Conservation (phyloP, 2,329 filamentous ascomycete species). For the Apiospora malaysiana region DNA sequence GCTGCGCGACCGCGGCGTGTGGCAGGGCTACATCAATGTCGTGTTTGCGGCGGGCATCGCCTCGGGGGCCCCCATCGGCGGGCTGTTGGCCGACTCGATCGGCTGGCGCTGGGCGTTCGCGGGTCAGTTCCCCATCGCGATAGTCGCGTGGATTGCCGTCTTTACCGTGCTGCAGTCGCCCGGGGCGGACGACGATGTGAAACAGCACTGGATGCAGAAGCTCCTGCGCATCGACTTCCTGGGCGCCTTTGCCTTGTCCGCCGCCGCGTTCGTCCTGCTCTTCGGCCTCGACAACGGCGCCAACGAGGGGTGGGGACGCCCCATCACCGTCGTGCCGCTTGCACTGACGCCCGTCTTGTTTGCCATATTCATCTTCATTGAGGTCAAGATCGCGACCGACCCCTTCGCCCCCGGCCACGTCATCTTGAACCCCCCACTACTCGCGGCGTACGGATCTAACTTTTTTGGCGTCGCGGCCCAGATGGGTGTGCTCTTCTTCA, state of each 20-base stretch:
- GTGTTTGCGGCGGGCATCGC: slow-evolving; percentile 72
- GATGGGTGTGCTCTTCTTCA: slow-evolving; percentile 68
- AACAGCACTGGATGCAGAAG: slow-evolving; percentile 66
- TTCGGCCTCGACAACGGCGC: slow-evolving; percentile 75
- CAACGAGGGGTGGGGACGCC: slow-evolving; percentile 71
- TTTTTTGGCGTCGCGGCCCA: slow-evolving; percentile 71
- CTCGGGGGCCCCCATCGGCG: slow-evolving; percentile 72
- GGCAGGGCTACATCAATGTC: slow-evolving; percentile 70
- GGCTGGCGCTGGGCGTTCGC: slow-evolving; percentile 82
- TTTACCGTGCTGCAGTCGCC: slow-evolving; percentile 68
- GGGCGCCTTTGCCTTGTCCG: slow-evolving; percentile 69
- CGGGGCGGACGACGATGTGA: slow-evolving; percentile 51
- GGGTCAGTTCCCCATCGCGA: slow-evolving; percentile 71
- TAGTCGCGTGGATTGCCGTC: slow-evolving; percentile 69
- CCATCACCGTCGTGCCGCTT: slow-evolving; percentile 56
- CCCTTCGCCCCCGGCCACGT: slow-evolving; percentile 79
- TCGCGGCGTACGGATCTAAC: slow-evolving; percentile 73
- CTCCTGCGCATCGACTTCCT: slow-evolving; percentile 74
- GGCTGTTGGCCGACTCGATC: slow-evolving; percentile 72
- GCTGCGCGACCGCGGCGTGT: slow-evolving; percentile 65
- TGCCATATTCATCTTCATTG: slow-evolving; percentile 70
- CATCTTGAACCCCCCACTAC: slow-evolving; percentile 69
- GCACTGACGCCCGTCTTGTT: slow-evolving; percentile 64
- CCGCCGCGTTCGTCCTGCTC: slow-evolving; percentile 69
- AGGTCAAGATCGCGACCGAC: slow-evolving; percentile 69